Conservation (phyloP, 106 monocot genomes). For the Platanthera zijinensis region DNA sequence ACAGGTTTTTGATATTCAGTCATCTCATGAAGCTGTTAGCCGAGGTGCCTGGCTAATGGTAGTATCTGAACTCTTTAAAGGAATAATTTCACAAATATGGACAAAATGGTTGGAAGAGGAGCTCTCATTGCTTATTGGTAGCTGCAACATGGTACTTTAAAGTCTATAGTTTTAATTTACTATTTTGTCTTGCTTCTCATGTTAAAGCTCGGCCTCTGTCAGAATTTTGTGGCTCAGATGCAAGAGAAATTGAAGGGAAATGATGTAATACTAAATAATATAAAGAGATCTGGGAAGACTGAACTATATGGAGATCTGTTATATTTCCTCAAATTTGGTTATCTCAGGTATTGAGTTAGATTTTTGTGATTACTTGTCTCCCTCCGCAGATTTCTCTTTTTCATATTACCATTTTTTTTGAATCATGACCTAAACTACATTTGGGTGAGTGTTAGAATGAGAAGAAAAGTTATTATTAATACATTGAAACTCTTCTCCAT, state of each 20-base stretch:
- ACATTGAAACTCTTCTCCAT: no score
- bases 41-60: conserved; percentile 37
- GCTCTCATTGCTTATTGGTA: conserved; percentile 25
- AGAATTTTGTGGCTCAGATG: conserved; percentile 38
- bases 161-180: conserved; percentile 2
- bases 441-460: no score
- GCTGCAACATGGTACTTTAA: conserved; percentile 32
- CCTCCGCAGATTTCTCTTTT: background rate
- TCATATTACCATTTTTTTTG: background rate
- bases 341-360: conserved; percentile 43
- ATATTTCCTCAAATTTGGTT: conserved; percentile 77
- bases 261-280: conserved; percentile 42
- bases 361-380: background rate
- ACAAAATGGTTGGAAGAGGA: conserved; percentile 67
- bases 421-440: background rate
- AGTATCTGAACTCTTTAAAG: conserved; percentile 36
- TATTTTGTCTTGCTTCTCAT: background rate
- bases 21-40: conserved; percentile 21
- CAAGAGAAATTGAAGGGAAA: conserved; percentile 47
- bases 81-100: conserved; percentile 36
- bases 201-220: conserved; percentile 15
- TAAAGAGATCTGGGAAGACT: conserved; percentile 51
- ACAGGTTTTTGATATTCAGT: conserved; percentile 49
- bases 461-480: no score
- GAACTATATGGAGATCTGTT: conserved; percentile 81